Percentiles rank a stretch among this genome's conserved stretches.
Evolutionary conservation across 2,329 filamentous ascomycete genomes (phyloP).

Genomic region (Massarina eburnea): DNA sequence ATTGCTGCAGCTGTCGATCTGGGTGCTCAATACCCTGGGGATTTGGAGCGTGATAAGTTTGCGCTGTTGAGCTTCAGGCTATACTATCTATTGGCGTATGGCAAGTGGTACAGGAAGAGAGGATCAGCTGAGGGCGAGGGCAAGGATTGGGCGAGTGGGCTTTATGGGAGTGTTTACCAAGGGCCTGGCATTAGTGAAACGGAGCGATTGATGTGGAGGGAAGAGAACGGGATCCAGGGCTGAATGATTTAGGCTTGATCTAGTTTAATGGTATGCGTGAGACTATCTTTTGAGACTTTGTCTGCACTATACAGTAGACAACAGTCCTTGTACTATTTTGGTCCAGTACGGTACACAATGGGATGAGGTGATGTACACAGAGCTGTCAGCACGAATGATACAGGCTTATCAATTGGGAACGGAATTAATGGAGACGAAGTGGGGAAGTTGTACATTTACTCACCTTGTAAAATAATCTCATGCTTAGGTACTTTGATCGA

Average conservation of each 20-base stretch:
- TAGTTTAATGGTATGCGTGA: no score
- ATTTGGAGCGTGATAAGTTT: constrained; percentile 64
- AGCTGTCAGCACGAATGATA: no score
- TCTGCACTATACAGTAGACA: no score
- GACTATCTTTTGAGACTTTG: no score
- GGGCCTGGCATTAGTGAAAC: constrained; percentile 58
- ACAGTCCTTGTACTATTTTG: no score
- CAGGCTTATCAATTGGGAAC: no score
- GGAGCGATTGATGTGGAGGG: constrained; percentile 59
- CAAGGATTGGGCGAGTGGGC: constrained; percentile 57
- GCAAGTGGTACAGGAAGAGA: constrained; percentile 59
- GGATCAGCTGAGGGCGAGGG: constrained; percentile 52
- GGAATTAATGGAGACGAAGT: no score
- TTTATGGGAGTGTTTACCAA: constrained; percentile 62
- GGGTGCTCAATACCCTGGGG: constrained; percentile 65
- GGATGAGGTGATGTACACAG: no score
- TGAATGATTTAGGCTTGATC: background rate
- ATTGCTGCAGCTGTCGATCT: constrained; percentile 71
- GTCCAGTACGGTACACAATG: no score
- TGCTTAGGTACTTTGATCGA: no score
- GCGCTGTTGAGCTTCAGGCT: constrained; percentile 62
- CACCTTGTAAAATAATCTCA: no score
- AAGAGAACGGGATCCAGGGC: constrained; percentile 42
- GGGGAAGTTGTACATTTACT: no score
- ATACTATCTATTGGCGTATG: constrained; percentile 63